A percentile compares a stretch with the other conserved stretches of the same genome.
Conservation (phyloP, 106 monocot genomes). For the Cymbidium sinense region DNA sequence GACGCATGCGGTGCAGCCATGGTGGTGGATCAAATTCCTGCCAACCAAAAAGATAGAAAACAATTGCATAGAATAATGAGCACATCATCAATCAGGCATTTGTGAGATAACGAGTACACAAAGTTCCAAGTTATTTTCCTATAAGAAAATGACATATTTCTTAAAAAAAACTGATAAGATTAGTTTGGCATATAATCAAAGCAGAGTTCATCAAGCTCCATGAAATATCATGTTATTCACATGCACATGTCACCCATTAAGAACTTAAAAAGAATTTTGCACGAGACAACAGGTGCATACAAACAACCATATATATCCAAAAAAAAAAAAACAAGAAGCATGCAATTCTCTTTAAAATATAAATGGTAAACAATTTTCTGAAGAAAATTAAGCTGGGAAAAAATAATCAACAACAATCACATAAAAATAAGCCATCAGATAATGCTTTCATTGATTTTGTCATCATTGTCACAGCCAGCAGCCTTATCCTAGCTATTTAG, state of each 20-base stretch:
- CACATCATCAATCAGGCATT: not conserved
- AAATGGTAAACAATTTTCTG: no score
- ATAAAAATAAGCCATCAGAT: not conserved
- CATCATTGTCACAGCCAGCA: not conserved
- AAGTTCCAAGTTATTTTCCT: not conserved
- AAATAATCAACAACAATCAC: not conserved
- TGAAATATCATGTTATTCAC: not conserved
- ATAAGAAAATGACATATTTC: not conserved
- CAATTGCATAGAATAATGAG: not conserved
- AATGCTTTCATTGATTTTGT: not conserved
- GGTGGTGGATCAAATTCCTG: conserved; percentile 95
- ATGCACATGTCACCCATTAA: not conserved
- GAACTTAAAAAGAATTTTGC: not conserved
- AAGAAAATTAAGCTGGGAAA: not conserved
- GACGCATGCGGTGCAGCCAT: conserved; percentile 78
- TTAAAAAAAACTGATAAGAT: not conserved
- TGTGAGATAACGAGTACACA: not conserved
- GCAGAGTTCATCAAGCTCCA: not conserved
- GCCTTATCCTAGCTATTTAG: not conserved
- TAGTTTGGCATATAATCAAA: not conserved
- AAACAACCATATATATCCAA: no score
- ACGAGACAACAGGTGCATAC: not conserved
- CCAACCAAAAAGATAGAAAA: conserved; percentile 6
- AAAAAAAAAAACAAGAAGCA: no score
- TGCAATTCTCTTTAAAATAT: no score